phyloP scores from a whole-genome alignment of 495 filamentous ascomycete species.

The Lichenothelia convexa region DNA sequence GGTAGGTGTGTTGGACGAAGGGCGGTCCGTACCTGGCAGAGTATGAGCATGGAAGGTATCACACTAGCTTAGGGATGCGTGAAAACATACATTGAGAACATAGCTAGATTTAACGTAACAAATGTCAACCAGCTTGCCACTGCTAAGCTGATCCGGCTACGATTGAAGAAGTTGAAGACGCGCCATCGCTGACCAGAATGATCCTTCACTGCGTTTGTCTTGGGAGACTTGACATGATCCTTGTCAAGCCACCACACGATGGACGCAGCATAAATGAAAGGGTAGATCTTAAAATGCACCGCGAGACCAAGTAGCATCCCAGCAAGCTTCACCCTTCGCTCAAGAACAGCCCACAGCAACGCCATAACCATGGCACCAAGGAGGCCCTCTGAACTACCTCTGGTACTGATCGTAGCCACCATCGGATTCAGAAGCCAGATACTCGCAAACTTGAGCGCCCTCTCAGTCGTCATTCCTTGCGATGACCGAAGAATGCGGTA shows the following conservation, averaged over 20 bases:
- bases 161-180: slow-evolving; percentile 39
- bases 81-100: slow-evolving; percentile 50
- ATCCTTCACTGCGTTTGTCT: background rate
- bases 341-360: slow-evolving; percentile 61
- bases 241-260: slow-evolving; percentile 77
- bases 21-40: slow-evolving; percentile 41
- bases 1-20: slow-evolving; percentile 76
- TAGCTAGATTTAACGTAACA: slow-evolving; percentile 45
- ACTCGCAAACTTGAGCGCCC: slow-evolving; percentile 53
- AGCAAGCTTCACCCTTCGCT: slow-evolving; percentile 39
- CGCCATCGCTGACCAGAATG: slow-evolving; percentile 3
- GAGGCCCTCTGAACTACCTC: slow-evolving; percentile 84
- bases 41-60: background rate
- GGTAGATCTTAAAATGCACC: slow-evolving; percentile 98
- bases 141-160: slow-evolving; percentile 38
- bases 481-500: slow-evolving; percentile 34
- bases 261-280: slow-evolving; percentile 77
- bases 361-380: slow-evolving; percentile 66
- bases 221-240: slow-evolving; percentile 17
- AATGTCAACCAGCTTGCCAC: slow-evolving; percentile 55
- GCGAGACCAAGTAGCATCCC: slow-evolving; percentile 62
- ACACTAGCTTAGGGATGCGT: background rate
- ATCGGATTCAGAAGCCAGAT: slow-evolving; percentile 95
- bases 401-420: slow-evolving; percentile 88
- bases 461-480: slow-evolving; percentile 28